A percentile compares a stretch with the other conserved stretches of the same genome.
phyloP scores from a whole-genome alignment of 148 eudicot genomes.

The Oxyria digyna region DNA sequence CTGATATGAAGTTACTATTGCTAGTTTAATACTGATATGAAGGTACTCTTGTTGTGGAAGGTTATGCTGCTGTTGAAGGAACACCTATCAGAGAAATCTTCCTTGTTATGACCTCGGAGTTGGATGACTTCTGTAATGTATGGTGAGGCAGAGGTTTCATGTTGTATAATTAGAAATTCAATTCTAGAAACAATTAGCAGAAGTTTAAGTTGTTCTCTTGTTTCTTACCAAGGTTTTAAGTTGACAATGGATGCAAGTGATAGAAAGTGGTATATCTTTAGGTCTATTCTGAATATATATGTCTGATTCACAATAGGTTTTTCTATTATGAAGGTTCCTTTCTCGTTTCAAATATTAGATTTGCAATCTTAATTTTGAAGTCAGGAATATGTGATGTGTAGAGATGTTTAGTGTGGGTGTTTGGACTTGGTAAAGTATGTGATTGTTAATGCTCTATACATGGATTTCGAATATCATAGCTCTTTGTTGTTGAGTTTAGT shows the following conservation, averaged over 20 bases:
- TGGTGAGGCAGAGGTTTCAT: neutral
- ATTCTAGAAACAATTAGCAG: neutral
- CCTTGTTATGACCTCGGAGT: slow-evolving; percentile 81
- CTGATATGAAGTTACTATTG: neutral
- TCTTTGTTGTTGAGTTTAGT: too few species aligned
- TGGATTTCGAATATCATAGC: too few species aligned
- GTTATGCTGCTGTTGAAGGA: slow-evolving; percentile 50
- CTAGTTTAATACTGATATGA: too few species aligned
- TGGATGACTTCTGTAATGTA: slow-evolving; percentile 52
- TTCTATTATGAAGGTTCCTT: slow-evolving; percentile 52
- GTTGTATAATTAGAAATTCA: neutral
- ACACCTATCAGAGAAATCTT: slow-evolving; percentile 45
- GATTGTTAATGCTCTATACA: too few species aligned
- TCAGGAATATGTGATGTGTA: too few species aligned
- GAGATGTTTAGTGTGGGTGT: too few species aligned
- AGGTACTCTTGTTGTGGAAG: too few species aligned
- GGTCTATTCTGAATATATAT: neutral
- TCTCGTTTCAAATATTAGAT: too few species aligned
- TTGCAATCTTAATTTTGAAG: too few species aligned
- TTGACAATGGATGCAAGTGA: neutral
- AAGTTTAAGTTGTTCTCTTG: too few species aligned
- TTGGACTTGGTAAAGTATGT: too few species aligned
- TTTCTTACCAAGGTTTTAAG: too few species aligned
- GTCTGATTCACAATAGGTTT: neutral
- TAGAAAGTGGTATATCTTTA: neutral